Evolutionary conservation across 805 yeast genomes (phyloP).

Genomic region (Nakazawaea pomicola): DNA sequence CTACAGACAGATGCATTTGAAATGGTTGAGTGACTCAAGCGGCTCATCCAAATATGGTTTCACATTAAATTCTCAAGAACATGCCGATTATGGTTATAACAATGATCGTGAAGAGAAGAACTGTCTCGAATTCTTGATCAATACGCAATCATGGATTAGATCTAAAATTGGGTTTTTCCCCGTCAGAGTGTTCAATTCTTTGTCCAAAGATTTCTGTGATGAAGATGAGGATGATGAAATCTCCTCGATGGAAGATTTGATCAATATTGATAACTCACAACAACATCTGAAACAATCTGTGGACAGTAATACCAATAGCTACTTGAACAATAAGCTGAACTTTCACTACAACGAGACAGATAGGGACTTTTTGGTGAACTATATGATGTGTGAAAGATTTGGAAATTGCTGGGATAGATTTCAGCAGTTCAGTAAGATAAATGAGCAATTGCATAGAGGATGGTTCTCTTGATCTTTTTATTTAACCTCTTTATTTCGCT

Average conservation of each 20-base stretch:
- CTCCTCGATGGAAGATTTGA: conserved; percentile 17
- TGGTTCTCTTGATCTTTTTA: too few species aligned
- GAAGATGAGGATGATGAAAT: conserved; percentile 20
- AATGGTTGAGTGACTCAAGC: conserved; percentile 23
- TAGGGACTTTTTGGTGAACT: conserved; percentile 33
- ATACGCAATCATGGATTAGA: conserved; percentile 34
- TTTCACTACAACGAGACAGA: conserved; percentile 31
- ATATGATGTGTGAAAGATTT: conserved; percentile 32
- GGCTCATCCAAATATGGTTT: conserved; percentile 23
- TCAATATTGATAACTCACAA: conserved; percentile 12
- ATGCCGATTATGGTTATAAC: conserved; percentile 29
- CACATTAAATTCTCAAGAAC: conserved; percentile 22
- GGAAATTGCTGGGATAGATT: conserved; percentile 37
- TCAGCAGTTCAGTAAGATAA: conserved; percentile 28
- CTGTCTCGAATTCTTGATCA: conserved; percentile 32
- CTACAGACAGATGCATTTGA: conserved; percentile 29
- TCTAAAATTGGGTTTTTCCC: conserved; percentile 34
- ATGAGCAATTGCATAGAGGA: conserved; percentile 26
- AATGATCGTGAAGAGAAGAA: conserved; percentile 34
- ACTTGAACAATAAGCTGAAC: conserved; percentile 18
- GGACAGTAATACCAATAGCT: conserved; percentile 14
- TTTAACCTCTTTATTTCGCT: too few species aligned
- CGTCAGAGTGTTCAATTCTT: conserved; percentile 30
- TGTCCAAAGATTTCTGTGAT: conserved; percentile 34
- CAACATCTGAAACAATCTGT: conserved; percentile 6